Conservation (phyloP, 2,329 filamentous ascomycete species). For the Raffaelea ambrosiae region DNA sequence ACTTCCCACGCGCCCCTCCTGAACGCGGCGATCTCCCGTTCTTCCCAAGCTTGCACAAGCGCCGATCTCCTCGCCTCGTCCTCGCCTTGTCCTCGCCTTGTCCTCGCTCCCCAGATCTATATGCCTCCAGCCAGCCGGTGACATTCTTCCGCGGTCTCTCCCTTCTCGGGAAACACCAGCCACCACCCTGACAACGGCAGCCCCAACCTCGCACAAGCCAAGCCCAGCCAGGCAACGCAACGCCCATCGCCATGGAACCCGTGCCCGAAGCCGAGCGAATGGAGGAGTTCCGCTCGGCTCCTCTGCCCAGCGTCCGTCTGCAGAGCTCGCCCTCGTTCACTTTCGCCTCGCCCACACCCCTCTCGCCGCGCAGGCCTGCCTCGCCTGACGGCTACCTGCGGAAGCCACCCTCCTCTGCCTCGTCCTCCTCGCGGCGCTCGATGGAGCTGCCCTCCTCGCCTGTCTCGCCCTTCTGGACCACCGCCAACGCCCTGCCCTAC, state of each 20-base stretch:
- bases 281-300: slow-evolving; percentile 55
- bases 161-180: too few species aligned
- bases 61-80: too few species aligned
- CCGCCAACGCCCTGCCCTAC: slow-evolving; percentile 41
- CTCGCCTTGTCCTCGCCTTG: too few species aligned
- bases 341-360: slow-evolving; percentile 28
- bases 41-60: too few species aligned
- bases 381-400: slow-evolving; percentile 17
- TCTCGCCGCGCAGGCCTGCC: slow-evolving; percentile 2
- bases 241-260: slow-evolving; percentile 46
- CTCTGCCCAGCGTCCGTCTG: slow-evolving; percentile 45
- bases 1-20: too few species aligned
- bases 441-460: slow-evolving; percentile 48
- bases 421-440: slow-evolving; percentile 44
- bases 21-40: too few species aligned
- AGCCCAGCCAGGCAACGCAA: too few species aligned
- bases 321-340: slow-evolving; percentile 21
- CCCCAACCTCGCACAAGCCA: too few species aligned
- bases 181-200: background rate
- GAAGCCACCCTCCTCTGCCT: slow-evolving; percentile 45
- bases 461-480: slow-evolving; percentile 39
- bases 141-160: too few species aligned
- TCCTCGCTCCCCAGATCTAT: too few species aligned
- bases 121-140: too few species aligned
- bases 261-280: slow-evolving; percentile 61